Evolutionary conservation across 495 filamentous ascomycete species (phyloP), one percentile per base, ranked within the genome.

Genomic region (Hyaloscypha finlandica): DNA sequence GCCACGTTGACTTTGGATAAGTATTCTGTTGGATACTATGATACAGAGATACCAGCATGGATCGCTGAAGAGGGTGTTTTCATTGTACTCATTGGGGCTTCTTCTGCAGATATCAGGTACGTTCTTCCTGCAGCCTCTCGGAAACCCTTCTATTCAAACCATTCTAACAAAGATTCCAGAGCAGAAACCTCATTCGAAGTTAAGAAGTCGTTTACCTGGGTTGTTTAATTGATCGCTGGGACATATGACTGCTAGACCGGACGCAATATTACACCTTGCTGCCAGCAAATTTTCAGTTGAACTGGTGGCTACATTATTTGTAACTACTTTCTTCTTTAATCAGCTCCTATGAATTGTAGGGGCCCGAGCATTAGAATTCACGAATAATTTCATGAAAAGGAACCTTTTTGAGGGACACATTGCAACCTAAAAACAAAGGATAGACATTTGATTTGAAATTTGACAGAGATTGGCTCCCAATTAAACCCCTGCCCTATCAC

Each of bases 1-100:
- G 83, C 94, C n/a, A 75, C 81, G 20, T 81, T 96, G 1, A 69
- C 72, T 9, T 73, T 94, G 4, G 87, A 93, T 70, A 91, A 90
- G 79, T 88, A 91, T 68, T 88, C 91, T 0, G 88, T 90, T 1
- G 91, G 92, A 61, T 96, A 92, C 81, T 96, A 88, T 78, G 92
- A 96, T 68, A 89, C 91, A 67, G 80, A 84, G 37, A 76, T 88
- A 14, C 77, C 80, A 35, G 84, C 82, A 35, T 97, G 92, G 92
- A 85, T 92, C 31, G 89, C 88, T 0, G 93, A 95, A 76, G 86
- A 91, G 77, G 92, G 92, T 0, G 74, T 68, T 19, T 97, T 93
- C 73, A 77, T 85, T 56, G 86, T 91, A 12, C 68, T 88, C 64
- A 83, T 94, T 63, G 88, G 86, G 11, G 80, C 85, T 39, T 74